Evolutionary conservation across 2,329 filamentous ascomycete species (phyloP), one percentile per base, ranked within the genome.

Genomic region (Ceratocystis colombiana): DNA sequence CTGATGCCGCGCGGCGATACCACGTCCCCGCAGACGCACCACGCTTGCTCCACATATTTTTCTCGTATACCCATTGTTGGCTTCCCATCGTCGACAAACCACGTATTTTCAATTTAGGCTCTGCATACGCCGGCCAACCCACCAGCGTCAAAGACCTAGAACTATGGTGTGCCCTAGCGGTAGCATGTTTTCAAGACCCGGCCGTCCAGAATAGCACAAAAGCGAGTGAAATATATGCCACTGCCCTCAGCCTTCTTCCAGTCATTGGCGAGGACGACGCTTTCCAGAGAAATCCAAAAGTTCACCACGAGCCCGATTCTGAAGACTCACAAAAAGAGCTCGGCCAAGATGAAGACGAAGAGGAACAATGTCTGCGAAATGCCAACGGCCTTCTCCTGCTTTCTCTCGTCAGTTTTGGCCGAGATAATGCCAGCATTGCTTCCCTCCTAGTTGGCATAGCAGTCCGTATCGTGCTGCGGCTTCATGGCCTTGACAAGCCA

Each of bases 11-110:
- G 2, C 57, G 22, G 8, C 48, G 64, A 37, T 65, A 65, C 25
- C 75, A 71, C 50, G 75, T 88, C 0, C 84, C 80, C 17, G 71
- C 73, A 17, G 80, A 83, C 71, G 82, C 80, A 72, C 85, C 79
- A 77, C 77, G 80, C 1, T 78, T 91, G 3, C 76, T 91, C 48
- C 86, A 90, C 70, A 79, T 88, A 3, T 91, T 90, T 72, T 88
- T 89, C 68, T 83, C 87, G 1, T 89, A 89, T 70, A 89, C 86
- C 0, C 87, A 91, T 72, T 84, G 82, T 64, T 92, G 88, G 88
- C 79, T 92, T 30, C 88, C 88, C 0, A 84, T 92, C 30, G 77
- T 87, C 10, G 85, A 90, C 69, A 87, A 85, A 69, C 82, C 87
- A 62, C 79, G 81, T 53, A 76, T 89, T 3, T 76, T 87, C 62